Conservation (phyloP, 352 stramenopile genomes). For the Peronospora destructor region DNA sequence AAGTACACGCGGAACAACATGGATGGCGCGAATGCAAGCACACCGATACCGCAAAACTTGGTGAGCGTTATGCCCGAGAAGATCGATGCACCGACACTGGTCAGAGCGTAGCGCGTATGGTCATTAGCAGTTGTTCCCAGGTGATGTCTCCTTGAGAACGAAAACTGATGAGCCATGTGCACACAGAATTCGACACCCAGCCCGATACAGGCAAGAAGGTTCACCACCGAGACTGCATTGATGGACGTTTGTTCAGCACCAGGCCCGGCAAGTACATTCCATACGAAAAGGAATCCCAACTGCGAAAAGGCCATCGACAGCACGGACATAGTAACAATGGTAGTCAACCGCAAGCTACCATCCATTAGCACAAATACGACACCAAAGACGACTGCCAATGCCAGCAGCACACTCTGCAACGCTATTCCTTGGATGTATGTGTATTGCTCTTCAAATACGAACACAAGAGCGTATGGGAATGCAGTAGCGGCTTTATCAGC, state of each 20-base stretch:
- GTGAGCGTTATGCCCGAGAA: slow-evolving; percentile 90
- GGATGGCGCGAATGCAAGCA: slow-evolving; percentile 86
- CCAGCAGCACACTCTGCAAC: slow-evolving; percentile 78
- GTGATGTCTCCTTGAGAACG: slow-evolving; percentile 42
- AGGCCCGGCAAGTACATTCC: slow-evolving; percentile 46
- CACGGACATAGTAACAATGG: slow-evolving; percentile 70
- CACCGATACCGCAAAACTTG: slow-evolving; percentile 86
- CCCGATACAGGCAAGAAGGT: slow-evolving; percentile 81
- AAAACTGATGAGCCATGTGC: slow-evolving; percentile 83
- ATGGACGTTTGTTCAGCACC: slow-evolving; percentile 64
- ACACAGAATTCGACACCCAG: slow-evolving; percentile 88
- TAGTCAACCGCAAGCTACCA: slow-evolving; percentile 49
- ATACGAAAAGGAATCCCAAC: slow-evolving; percentile 76
- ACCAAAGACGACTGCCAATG: slow-evolving; percentile 72
- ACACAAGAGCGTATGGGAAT: slow-evolving; percentile 88
- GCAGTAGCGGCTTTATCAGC: slow-evolving; percentile 23
- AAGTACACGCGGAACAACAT: slow-evolving; percentile 90
- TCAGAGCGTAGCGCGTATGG: slow-evolving; percentile 68
- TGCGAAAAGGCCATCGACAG: slow-evolving; percentile 73
- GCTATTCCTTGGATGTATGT: slow-evolving; percentile 86
- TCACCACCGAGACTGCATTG: slow-evolving; percentile 88
- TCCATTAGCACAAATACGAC: slow-evolving; percentile 76
- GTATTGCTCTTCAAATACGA: slow-evolving; percentile 91
- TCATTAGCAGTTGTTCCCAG: slow-evolving; percentile 48
- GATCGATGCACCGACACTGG: slow-evolving; percentile 70